A percentile compares a stretch with the other conserved stretches of the same genome.
Evolutionary conservation across 2,329 filamentous ascomycete species (phyloP).

Genomic region (Gaeumannomyces sp.): DNA sequence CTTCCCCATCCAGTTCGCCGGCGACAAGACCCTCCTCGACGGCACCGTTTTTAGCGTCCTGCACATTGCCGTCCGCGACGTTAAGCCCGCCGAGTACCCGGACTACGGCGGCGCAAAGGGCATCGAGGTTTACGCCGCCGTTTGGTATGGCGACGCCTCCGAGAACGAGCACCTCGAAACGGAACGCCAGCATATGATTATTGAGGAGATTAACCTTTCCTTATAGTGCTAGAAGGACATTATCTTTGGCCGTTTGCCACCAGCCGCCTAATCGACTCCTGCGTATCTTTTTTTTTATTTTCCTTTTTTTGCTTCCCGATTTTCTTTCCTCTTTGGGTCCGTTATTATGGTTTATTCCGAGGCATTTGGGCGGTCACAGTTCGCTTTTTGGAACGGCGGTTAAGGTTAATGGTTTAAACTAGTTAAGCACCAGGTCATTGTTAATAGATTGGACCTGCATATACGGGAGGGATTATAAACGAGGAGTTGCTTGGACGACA

Average conservation of each 20-base stretch:
- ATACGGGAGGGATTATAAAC: no score
- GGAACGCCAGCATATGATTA: constrained; percentile 20
- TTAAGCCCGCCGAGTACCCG: constrained; percentile 11
- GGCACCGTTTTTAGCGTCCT: constrained; percentile 19
- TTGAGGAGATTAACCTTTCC: constrained; percentile 19
- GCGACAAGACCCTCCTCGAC: constrained; percentile 18
- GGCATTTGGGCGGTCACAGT: no score
- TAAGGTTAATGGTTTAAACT: no score
- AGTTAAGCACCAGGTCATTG: no score
- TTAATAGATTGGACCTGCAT: no score
- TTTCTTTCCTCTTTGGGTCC: not conserved
- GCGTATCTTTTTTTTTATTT: not conserved
- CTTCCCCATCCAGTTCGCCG: constrained; percentile 22
- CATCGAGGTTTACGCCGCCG: constrained; percentile 17
- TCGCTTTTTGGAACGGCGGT: no score
- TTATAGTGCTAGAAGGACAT: constrained; percentile 16
- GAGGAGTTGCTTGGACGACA: no score
- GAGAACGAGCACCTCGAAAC: constrained; percentile 19
- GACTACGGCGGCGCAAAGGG: constrained; percentile 7
- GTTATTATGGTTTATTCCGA: not conserved
- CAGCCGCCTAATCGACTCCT: not conserved
- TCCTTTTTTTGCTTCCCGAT: not conserved
- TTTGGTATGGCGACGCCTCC: constrained; percentile 19
- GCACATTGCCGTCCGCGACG: constrained; percentile 18
- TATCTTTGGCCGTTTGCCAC: constrained; percentile 14